phyloP scores from a whole-genome alignment of 495 filamentous ascomycete genomes.

The Podospora fimiseda region DNA sequence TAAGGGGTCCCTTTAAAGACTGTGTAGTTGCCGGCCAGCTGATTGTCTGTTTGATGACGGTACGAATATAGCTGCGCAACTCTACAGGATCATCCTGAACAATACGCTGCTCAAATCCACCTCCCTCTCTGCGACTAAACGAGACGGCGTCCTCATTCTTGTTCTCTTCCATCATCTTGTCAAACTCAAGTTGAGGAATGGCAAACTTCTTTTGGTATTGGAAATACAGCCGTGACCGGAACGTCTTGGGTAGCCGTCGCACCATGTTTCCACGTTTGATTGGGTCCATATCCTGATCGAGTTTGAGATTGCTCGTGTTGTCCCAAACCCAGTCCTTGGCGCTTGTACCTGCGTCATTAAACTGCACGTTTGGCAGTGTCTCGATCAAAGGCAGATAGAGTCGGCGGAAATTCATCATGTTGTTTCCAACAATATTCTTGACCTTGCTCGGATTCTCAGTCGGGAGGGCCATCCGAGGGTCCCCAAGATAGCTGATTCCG shows the following conservation, averaged over 20 bases:
- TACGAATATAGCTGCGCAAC: slow-evolving; percentile 59
- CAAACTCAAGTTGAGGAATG: slow-evolving; percentile 77
- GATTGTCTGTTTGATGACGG: slow-evolving; percentile 77
- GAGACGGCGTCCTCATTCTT: slow-evolving; percentile 61
- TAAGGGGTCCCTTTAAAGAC: slow-evolving; percentile 72
- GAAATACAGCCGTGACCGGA: slow-evolving; percentile 86
- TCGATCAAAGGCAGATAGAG: slow-evolving; percentile 85
- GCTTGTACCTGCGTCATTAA: slow-evolving; percentile 61
- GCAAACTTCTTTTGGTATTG: slow-evolving; percentile 84
- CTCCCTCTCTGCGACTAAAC: slow-evolving; percentile 68
- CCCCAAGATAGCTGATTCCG: slow-evolving; percentile 86
- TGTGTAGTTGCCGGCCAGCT: slow-evolving; percentile 85
- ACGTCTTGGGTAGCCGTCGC: slow-evolving; percentile 77
- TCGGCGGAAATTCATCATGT: slow-evolving; percentile 83
- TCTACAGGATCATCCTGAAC: slow-evolving; percentile 58
- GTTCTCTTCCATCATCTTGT: slow-evolving; percentile 73
- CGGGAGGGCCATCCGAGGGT: slow-evolving; percentile 82
- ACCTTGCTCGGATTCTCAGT: slow-evolving; percentile 93
- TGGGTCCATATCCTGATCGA: slow-evolving; percentile 88
- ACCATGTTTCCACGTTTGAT: slow-evolving; percentile 92
- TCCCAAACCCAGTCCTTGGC: slow-evolving; percentile 61
- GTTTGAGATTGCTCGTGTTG: slow-evolving; percentile 38
- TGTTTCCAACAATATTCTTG: slow-evolving; percentile 82
- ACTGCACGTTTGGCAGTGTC: slow-evolving; percentile 79
- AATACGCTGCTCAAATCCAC: slow-evolving; percentile 79